Percentiles rank a stretch among this genome's conserved stretches.
Conservation (phyloP, 352 stramenopile genomes). For the Pythium monospermum region DNA sequence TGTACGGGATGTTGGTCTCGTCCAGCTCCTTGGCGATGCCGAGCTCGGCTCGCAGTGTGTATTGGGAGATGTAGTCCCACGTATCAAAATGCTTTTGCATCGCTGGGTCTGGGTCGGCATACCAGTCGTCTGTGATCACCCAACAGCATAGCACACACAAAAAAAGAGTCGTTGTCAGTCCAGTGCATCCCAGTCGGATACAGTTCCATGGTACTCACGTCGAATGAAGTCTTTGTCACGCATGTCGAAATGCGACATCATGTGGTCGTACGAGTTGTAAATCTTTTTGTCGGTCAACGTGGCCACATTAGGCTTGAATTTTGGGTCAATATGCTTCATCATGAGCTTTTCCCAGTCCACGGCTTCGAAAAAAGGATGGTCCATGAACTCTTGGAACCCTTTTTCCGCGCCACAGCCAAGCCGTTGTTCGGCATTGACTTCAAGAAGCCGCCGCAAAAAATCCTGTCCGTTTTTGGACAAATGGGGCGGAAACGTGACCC, state of each 20-base stretch:
- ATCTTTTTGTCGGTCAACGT: slow-evolving; percentile 75
- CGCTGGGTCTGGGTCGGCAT: slow-evolving; percentile 59
- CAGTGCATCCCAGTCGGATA: background rate
- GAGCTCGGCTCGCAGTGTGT: slow-evolving; percentile 73
- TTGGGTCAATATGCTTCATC: slow-evolving; percentile 85
- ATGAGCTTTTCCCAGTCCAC: slow-evolving; percentile 85
- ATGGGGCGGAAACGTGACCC: slow-evolving; percentile 55
- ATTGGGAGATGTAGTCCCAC: slow-evolving; percentile 86
- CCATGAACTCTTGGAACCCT: slow-evolving; percentile 83
- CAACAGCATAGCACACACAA: background rate
- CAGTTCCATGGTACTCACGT: slow-evolving; percentile 36
- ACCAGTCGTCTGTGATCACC: slow-evolving; percentile 60
- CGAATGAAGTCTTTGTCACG: slow-evolving; percentile 81
- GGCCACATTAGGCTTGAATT: slow-evolving; percentile 65
- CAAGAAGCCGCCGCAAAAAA: slow-evolving; percentile 78
- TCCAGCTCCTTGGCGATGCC: slow-evolving; percentile 80
- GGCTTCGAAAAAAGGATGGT: slow-evolving; percentile 84
- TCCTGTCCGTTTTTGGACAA: slow-evolving; percentile 60
- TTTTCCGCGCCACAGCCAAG: slow-evolving; percentile 71
- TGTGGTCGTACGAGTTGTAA: slow-evolving; percentile 82
- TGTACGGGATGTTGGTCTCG: slow-evolving; percentile 85
- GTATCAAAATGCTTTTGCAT: slow-evolving; percentile 84
- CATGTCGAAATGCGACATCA: slow-evolving; percentile 87
- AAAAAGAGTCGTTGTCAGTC: background rate
- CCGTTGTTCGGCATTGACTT: slow-evolving; percentile 64